These are phyloP conservation scores for Miscanthus lutarioriparius DNA, from an alignment of 176 grass and related monocot species.

Conservation along the genomic window DNA sequence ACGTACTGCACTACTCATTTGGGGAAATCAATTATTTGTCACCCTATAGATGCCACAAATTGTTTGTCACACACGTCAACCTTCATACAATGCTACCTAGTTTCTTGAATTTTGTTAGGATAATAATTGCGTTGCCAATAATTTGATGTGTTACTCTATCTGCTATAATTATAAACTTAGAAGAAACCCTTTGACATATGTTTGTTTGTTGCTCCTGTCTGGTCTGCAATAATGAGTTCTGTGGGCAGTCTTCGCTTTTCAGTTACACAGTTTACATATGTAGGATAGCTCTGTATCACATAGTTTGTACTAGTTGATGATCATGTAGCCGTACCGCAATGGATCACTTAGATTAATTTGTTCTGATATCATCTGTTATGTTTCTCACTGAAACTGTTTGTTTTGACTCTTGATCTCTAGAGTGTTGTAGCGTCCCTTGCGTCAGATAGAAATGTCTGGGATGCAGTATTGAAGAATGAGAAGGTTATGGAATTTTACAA, in stretches of 20 bases:
- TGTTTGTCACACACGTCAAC: background rate
- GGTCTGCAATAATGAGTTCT: background rate
- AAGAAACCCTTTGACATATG: background rate
- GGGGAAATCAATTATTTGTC: background rate
- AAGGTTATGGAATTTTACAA: slow-evolving; percentile 84
- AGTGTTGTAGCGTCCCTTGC: slow-evolving; percentile 78
- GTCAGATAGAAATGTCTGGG: slow-evolving; percentile 76
- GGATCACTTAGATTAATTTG: background rate
- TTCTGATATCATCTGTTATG: background rate
- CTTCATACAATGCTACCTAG: background rate
- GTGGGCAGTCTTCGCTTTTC: background rate
- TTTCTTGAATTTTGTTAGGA: too few species aligned
- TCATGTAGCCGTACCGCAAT: background rate
- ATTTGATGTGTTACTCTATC: slow-evolving; percentile 8
- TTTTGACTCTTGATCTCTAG: slow-evolving; percentile 48
- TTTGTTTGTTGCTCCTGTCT: slow-evolving; percentile 19
- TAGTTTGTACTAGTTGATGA: background rate
- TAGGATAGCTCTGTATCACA: background rate
- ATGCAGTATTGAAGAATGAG: slow-evolving; percentile 79
- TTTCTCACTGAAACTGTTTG: background rate
- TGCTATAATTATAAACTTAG: background rate
- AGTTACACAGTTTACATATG: background rate
- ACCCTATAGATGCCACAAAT: background rate
- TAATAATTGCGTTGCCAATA: background rate
- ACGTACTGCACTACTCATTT: background rate